Base-by-base conservation (phyloP, 2,329 filamentous ascomycete species). In the Ceratocystiopsis brevicomis region DNA sequence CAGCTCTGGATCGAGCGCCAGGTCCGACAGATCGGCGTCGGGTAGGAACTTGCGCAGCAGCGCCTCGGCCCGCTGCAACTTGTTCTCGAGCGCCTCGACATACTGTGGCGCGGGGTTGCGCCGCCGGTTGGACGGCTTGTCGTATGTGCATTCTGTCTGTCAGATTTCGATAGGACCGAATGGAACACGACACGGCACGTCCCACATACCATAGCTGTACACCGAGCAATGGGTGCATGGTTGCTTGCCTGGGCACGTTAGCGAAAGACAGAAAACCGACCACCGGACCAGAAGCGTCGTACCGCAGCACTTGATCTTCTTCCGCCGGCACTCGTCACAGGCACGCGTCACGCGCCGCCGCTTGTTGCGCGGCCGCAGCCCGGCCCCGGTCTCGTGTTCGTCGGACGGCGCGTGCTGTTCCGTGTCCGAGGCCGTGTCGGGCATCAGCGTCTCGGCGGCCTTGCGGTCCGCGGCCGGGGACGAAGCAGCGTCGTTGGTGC, bases 211-310 rank as follows among this genome's bases (percentile, higher is more conserved):
- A 67, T 98, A 98, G 58, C 86, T 95, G 61, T 98, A 98, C 41
- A 96, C 86, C 12, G 87, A 93, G 60, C 90, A 98, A 61, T 96
- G 90, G 0, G 87, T 95, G 61, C 83, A 90, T 11, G 83, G 83
- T 57, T 87, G 81, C 59, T 86, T 85, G 52, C 81, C 25, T 30
- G 25, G 25, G 10, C 6, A 30, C 6, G 25, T 30, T 11, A 30
- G 25, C 25, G 8, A 30, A 8, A 11, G 6, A 30, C 25, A 10
- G 25, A 30, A 30, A 11, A 8, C 25, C 8, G 25, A 30, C n/a
- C n/a, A n/a, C n/a, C n/a, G n/a, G n/a, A n/a, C n/a, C n/a, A n/a
- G n/a, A n/a, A n/a, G n/a, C n/a, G n/a, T 30, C 25, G 5, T 30
- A 30, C 25, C 82, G 57, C 87, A 81, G 53, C 81, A 88, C 58